Conservation (phyloP, 1,139 yeast species). For the Yamadazyma mexicana region DNA sequence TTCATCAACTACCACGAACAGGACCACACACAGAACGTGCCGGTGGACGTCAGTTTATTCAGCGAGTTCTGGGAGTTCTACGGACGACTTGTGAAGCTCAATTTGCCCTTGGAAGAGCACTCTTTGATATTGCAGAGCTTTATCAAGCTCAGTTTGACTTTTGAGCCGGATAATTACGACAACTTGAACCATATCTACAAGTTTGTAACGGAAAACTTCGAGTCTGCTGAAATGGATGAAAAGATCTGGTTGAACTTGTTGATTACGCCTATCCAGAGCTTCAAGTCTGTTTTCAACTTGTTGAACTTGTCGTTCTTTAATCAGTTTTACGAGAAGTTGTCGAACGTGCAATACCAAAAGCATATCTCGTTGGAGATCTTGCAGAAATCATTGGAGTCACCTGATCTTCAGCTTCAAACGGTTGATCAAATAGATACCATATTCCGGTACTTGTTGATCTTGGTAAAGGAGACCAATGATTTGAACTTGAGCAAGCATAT, state of each 20-base stretch:
- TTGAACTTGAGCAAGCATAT: conserved; percentile 37
- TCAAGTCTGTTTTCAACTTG: conserved; percentile 31
- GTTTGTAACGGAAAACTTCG: conserved; percentile 54
- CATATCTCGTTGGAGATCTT: conserved; percentile 44
- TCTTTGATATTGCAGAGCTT: conserved; percentile 65
- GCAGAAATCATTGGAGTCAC: conserved; percentile 30
- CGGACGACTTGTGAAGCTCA: conserved; percentile 49
- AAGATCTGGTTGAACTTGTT: conserved; percentile 56
- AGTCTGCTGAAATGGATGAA: conserved; percentile 21
- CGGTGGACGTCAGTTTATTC: conserved; percentile 9
- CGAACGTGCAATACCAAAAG: conserved; percentile 33
- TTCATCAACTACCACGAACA: conserved; percentile 51
- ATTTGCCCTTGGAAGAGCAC: conserved; percentile 63
- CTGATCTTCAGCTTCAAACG: conserved; percentile 9
- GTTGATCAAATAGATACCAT: conserved; percentile 44
- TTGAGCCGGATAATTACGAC: conserved; percentile 61
- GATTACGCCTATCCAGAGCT: conserved; percentile 54
- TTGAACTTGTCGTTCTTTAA: conserved; percentile 40
- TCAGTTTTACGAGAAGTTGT: conserved; percentile 39
- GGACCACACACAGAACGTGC: conserved; percentile 5
- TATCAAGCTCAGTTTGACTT: conserved; percentile 61
- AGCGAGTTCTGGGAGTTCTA: conserved; percentile 68
- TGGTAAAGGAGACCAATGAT: conserved; percentile 32
- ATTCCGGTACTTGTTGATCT: conserved; percentile 41
- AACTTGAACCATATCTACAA: conserved; percentile 64